Conservation (phyloP, 1,284 basidiomycete genomes). For the Macrocybe sp. region DNA sequence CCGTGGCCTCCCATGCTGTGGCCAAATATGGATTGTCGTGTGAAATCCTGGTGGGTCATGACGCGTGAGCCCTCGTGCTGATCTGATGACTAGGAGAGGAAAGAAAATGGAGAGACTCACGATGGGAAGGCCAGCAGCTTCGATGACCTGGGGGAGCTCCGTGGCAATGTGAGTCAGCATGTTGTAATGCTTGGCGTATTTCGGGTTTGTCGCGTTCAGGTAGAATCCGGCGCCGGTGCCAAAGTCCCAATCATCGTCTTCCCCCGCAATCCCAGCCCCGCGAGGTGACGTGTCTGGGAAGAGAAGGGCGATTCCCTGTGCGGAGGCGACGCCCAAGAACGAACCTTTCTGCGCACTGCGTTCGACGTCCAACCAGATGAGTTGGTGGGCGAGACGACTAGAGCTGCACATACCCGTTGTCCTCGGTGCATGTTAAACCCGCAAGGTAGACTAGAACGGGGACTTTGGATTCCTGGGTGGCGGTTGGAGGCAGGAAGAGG, state of each 20-base stretch:
- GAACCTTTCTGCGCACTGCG: slow-evolving; percentile 82
- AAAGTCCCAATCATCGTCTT: slow-evolving; percentile 89
- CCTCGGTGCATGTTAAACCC: slow-evolving; percentile 94
- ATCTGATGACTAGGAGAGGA: background rate
- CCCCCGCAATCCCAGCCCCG: slow-evolving; percentile 86
- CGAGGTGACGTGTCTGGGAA: slow-evolving; percentile 97
- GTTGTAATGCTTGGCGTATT: slow-evolving; percentile 84
- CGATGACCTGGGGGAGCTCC: slow-evolving; percentile 79
- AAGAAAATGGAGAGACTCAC: slow-evolving; percentile 31
- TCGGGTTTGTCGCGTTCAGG: slow-evolving; percentile 79
- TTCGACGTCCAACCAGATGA: background rate
- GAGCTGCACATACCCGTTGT: slow-evolving; percentile 67
- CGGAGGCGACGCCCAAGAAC: slow-evolving; percentile 76
- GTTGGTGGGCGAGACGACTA: slow-evolving; percentile 3
- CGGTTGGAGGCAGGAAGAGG: slow-evolving; percentile 78
- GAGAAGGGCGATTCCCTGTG: slow-evolving; percentile 85
- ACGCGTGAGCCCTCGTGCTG: background rate
- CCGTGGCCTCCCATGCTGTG: slow-evolving; percentile 95
- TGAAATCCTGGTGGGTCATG: slow-evolving; percentile 49
- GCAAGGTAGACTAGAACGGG: slow-evolving; percentile 90
- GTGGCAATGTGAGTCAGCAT: slow-evolving; percentile 83
- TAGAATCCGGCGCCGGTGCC: slow-evolving; percentile 96
- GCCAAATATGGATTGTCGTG: slow-evolving; percentile 76
- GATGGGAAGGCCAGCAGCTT: slow-evolving; percentile 61
- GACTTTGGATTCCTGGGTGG: slow-evolving; percentile 47